phyloP scores from a whole-genome alignment of 441 rosid species.

The Pelargonium fulgidum region DNA sequence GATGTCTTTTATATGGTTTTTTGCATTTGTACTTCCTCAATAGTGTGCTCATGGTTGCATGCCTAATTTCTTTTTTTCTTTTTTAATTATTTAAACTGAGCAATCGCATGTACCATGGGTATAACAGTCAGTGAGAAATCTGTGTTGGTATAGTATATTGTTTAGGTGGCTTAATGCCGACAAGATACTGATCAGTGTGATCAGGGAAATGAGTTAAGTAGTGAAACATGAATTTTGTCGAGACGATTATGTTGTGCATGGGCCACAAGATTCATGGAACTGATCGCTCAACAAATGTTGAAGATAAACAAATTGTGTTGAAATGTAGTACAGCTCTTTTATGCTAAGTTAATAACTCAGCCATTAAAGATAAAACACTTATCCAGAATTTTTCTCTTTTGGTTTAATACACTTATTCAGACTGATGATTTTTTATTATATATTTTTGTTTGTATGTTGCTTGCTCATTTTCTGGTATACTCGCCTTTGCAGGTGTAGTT shows the following conservation, averaged over 20 bases:
- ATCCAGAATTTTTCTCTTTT: neutral
- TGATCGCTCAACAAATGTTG: neutral
- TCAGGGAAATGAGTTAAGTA: too few relatives aligned
- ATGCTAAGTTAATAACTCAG: neutral
- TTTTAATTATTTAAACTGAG: too few relatives aligned
- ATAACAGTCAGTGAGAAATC: too few relatives aligned
- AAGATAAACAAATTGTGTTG: neutral
- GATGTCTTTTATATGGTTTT: too few relatives aligned
- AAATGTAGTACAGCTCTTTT: neutral
- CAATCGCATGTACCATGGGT: too few relatives aligned
- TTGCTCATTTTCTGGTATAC: neutral
- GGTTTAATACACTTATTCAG: neutral
- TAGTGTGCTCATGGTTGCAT: too few relatives aligned
- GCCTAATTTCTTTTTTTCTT: too few relatives aligned
- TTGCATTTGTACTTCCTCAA: too few relatives aligned
- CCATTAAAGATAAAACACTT: neutral
- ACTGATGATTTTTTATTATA: neutral
- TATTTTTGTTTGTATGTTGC: neutral
- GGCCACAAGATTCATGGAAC: neutral
- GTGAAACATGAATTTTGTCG: too few relatives aligned
- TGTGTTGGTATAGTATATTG: too few relatives aligned
- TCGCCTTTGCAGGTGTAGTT: neutral
- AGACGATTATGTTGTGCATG: neutral
- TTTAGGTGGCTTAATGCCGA: too few relatives aligned
- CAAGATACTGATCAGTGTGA: too few relatives aligned